Percentiles rank a stretch among this genome's conserved stretches.
Evolutionary conservation across 306 rosid species (phyloP).

Genomic region (Oemleria cerasiformis): DNA sequence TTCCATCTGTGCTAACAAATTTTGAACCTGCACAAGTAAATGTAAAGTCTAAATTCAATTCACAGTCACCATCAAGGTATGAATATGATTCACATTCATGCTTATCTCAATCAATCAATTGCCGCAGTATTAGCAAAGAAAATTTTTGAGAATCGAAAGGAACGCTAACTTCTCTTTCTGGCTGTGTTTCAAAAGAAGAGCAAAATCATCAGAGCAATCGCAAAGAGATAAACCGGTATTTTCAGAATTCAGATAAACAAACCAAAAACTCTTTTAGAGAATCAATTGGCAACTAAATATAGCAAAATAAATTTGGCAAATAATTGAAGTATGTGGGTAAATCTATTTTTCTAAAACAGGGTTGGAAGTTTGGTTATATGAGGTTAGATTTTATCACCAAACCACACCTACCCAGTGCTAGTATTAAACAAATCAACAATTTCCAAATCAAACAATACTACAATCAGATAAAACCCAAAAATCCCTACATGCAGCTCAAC

Average conservation of each 20-base stretch:
- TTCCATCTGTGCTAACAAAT: slow-evolving; percentile 21
- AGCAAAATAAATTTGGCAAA: background rate
- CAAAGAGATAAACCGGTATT: background rate
- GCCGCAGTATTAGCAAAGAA: background rate
- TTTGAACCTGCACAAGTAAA: slow-evolving; percentile 36
- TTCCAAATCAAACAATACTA: background rate
- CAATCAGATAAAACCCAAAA: background rate
- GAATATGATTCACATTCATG: background rate
- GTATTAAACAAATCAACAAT: background rate
- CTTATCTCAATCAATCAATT: background rate
- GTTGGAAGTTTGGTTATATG: background rate
- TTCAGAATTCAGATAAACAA: background rate
- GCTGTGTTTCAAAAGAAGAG: background rate
- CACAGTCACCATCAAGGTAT: background rate
- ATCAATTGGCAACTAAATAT: background rate
- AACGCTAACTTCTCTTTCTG: background rate
- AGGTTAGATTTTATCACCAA: background rate
- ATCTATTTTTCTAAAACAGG: slow-evolving; percentile 1
- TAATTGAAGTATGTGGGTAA: background rate
- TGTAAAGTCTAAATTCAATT: background rate
- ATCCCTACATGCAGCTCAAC: background rate
- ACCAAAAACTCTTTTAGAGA: background rate
- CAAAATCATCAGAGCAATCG: background rate
- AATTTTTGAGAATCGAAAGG: background rate
- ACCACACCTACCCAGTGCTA: background rate